A percentile compares a stretch with the other conserved stretches of the same genome.
Conservation (phyloP, 2,329 filamentous ascomycete genomes). For the Keithomyces neogunnii region DNA sequence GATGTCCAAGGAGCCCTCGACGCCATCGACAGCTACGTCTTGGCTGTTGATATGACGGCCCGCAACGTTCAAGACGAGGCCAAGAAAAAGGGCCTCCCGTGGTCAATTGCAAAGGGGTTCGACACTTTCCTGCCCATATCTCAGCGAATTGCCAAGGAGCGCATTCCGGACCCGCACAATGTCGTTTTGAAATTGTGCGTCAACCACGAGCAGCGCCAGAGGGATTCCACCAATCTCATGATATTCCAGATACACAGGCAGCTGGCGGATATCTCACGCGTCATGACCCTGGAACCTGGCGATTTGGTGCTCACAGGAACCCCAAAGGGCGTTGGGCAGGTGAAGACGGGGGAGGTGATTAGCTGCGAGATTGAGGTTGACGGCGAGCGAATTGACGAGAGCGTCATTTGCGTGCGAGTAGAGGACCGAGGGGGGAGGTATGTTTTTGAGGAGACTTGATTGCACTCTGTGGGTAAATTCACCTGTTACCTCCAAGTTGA, state of each 20-base stretch:
- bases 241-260: constrained; percentile 83
- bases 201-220: constrained; percentile 70
- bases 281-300: constrained; percentile 88
- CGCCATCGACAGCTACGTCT: constrained; percentile 73
- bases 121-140: constrained; percentile 93
- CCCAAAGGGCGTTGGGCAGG: constrained; percentile 86
- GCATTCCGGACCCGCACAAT: constrained; percentile 80
- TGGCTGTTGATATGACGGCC: constrained; percentile 95
- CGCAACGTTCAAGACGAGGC: constrained; percentile 94
- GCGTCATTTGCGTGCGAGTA: constrained; percentile 73
- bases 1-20: constrained; percentile 71
- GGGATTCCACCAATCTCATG: constrained; percentile 86
- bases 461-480: no score
- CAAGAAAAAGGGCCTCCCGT: constrained; percentile 89
- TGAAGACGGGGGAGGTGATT: constrained; percentile 80
- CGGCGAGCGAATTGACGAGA: constrained; percentile 78
- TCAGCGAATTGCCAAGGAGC: constrained; percentile 67
- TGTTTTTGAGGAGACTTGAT: no score
- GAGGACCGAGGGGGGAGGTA: constrained; percentile 41
- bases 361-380: constrained; percentile 70
- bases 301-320: constrained; percentile 94
- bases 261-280: constrained; percentile 82
- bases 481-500: no score
- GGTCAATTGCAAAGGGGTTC: constrained; percentile 95
- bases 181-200: constrained; percentile 79